phyloP scores from a whole-genome alignment of 1,139 yeast genomes.

The Kodamaea derodonti region DNA sequence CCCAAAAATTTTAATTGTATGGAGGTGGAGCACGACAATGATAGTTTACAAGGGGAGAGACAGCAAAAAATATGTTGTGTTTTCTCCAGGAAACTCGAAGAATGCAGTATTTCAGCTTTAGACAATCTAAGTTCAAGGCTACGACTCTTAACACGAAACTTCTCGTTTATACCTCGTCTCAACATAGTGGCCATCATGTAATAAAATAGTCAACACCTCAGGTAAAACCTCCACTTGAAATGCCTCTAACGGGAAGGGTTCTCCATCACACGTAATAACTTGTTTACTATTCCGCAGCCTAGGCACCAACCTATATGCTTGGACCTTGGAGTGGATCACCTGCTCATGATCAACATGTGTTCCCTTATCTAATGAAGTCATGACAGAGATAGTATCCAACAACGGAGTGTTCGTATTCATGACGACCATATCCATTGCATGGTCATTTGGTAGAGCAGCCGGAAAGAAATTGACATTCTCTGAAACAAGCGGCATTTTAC shows the following conservation, averaged over 20 bases:
- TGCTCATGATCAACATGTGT: constrained; percentile 64
- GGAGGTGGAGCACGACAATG: no score
- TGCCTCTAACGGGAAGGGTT: constrained; percentile 70
- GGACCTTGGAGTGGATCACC: constrained; percentile 73
- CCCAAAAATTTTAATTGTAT: no score
- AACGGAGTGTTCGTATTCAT: constrained; percentile 64
- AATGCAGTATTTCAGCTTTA: no score
- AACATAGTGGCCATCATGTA: constrained; percentile 33
- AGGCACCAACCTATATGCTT: constrained; percentile 76
- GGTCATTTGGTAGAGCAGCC: constrained; percentile 86
- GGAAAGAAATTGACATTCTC: constrained; percentile 86
- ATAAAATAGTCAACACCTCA: constrained; percentile 39
- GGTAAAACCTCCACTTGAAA: constrained; percentile 79
- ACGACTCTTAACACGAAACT: no score
- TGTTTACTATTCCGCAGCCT: constrained; percentile 40
- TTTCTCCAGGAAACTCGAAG: no score
- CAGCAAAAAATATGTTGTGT: no score
- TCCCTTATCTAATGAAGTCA: constrained; percentile 69
- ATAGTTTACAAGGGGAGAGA: no score
- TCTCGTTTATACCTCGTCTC: constrained; percentile 24
- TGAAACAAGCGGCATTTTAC: constrained; percentile 89
- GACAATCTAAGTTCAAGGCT: no score
- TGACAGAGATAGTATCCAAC: constrained; percentile 51
- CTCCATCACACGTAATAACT: constrained; percentile 84
- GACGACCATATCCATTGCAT: constrained; percentile 74